Percentiles rank a stretch among this genome's conserved stretches.
phyloP scores from a whole-genome alignment of 768 basidiomycete genomes.

The Cyclocybe aegerita region DNA sequence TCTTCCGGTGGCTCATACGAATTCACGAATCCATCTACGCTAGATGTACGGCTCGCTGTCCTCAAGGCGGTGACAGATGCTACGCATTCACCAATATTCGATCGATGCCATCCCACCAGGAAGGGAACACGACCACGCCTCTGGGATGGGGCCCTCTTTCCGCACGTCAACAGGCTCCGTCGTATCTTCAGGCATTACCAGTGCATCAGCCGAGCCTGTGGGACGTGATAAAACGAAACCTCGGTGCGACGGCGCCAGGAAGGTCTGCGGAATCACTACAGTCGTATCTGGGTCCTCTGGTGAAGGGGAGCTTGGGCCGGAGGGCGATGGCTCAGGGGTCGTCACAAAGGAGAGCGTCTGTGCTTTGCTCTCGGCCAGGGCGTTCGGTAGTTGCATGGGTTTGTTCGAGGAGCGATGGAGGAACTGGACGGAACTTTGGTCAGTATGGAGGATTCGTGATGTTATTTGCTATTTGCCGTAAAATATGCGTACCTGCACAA shows the following conservation, averaged over 20 bases:
- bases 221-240: constrained; percentile 12
- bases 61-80: too few relatives aligned
- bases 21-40: too few relatives aligned
- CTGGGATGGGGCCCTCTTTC: not conserved
- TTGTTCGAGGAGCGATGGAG: constrained; percentile 33
- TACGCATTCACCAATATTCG: constrained; percentile 30
- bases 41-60: too few relatives aligned
- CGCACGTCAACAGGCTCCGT: not conserved
- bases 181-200: not conserved
- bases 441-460: not conserved
- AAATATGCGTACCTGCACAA: constrained; percentile 40
- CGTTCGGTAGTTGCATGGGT: constrained; percentile 1
- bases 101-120: constrained; percentile 4
- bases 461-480: not conserved
- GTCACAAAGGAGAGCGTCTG: constrained; percentile 9
- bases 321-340: constrained; percentile 4
- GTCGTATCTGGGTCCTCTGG: not conserved
- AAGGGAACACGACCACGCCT: constrained; percentile 7
- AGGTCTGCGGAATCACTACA: constrained; percentile 7
- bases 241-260: constrained; percentile 13
- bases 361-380: not conserved
- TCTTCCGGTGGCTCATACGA: too few relatives aligned
- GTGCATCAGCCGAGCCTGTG: not conserved
- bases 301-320: not conserved
- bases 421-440: constrained; percentile 29